Percentiles rank a stretch among this genome's conserved stretches.
Evolutionary conservation across 1,284 basidiomycete species (phyloP).

Genomic region (Peniophora sp.): DNA sequence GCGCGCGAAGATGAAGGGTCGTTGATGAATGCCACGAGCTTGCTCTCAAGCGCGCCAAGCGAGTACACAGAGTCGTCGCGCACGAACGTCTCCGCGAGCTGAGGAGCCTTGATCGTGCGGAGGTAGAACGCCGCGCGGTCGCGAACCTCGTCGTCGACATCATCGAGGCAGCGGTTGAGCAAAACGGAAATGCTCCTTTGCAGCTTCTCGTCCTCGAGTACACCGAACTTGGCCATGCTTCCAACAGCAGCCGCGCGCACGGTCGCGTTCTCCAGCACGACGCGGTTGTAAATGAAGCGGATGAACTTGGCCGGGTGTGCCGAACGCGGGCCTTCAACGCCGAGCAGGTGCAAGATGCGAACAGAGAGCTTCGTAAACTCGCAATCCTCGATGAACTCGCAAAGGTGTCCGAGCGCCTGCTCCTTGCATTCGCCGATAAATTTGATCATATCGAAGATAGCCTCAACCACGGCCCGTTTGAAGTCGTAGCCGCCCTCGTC

Average conservation of each 20-base stretch:
- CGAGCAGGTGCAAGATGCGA: conserved; percentile 91
- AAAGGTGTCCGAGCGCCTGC: conserved; percentile 94
- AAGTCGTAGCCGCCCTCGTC: conserved; percentile 99
- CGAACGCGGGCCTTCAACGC: conserved; percentile 93
- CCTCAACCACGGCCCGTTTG: conserved; percentile 98
- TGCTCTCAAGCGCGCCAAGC: conserved; percentile 77
- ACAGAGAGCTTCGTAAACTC: conserved; percentile 99
- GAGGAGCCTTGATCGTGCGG: conserved; percentile 74
- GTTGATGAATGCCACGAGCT: conserved; percentile 85
- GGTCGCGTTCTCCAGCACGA: conserved; percentile 97
- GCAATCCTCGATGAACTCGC: conserved; percentile 99
- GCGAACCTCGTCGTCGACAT: conserved; percentile 98
- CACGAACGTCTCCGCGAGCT: conserved; percentile 80
- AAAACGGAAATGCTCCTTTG: conserved; percentile 86
- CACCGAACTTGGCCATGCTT: conserved; percentile 94
- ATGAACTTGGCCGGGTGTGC: conserved; percentile 97
- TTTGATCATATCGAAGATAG: conserved; percentile 99
- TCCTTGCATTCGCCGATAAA: conserved; percentile 95
- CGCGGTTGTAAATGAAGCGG: conserved; percentile 99
- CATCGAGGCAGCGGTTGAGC: conserved; percentile 89
- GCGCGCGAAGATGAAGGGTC: conserved; percentile 60
- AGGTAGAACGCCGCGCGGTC: conserved; percentile 96
- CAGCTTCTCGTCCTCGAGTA: conserved; percentile 78
- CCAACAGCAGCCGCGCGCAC: conserved; percentile 95
- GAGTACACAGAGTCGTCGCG: conserved; percentile 95